phyloP scores from a whole-genome alignment of 352 stramenopile species.

The Globisporangium abappressorium region DNA sequence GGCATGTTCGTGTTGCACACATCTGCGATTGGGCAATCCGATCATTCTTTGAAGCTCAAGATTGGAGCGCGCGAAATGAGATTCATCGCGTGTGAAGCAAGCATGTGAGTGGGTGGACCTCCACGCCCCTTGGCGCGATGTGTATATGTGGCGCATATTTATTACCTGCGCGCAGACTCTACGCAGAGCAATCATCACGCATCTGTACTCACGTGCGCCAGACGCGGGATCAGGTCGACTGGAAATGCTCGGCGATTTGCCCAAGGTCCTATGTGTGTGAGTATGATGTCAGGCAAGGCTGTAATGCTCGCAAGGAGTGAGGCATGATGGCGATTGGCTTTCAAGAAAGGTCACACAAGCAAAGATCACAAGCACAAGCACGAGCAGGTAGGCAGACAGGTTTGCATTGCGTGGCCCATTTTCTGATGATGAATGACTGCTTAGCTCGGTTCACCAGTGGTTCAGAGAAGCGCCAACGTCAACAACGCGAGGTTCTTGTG shows the following conservation, averaged over 20 bases:
- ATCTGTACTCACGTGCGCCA: neutral
- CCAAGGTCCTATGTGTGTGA: neutral
- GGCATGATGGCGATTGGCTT: neutral
- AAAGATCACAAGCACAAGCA: neutral
- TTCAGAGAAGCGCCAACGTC: conserved; percentile 12
- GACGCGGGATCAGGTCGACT: neutral
- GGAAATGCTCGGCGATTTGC: neutral
- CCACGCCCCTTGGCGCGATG: neutral
- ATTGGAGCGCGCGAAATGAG: neutral
- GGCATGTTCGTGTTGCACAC: neutral
- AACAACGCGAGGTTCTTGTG: neutral
- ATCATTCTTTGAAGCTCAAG: neutral
- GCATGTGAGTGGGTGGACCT: neutral
- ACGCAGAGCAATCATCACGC: neutral
- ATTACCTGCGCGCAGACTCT: neutral
- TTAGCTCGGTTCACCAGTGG: neutral
- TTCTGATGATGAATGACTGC: neutral
- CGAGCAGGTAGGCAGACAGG: neutral
- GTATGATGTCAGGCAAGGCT: neutral
- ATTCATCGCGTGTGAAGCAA: neutral
- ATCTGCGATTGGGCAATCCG: neutral
- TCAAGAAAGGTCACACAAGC: neutral
- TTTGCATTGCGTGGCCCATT: neutral
- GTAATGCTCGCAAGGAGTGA: neutral
- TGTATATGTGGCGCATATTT: neutral